Conservation (phyloP, 352 stramenopile species). For the Plasmopara viticola region DNA sequence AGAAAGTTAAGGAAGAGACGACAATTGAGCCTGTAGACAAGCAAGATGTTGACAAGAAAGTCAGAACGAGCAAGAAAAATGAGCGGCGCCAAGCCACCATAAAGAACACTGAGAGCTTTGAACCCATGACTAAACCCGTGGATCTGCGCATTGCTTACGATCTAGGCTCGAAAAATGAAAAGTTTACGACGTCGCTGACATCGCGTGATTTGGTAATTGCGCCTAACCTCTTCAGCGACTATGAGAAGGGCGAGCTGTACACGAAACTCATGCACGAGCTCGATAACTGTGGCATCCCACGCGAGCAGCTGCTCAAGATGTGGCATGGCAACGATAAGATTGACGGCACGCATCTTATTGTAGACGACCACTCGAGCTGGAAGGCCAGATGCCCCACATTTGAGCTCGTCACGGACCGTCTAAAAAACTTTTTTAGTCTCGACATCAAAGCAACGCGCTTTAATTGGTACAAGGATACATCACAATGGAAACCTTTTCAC, state of each 20-base stretch:
- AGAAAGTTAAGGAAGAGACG: slow-evolving; percentile 15
- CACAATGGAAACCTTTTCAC: slow-evolving; percentile 92
- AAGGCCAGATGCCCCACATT: slow-evolving; percentile 59
- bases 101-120: slow-evolving; percentile 79
- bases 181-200: slow-evolving; percentile 52
- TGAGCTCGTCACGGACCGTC: slow-evolving; percentile 65
- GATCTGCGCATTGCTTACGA: slow-evolving; percentile 71
- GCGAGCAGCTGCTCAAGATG: slow-evolving; percentile 67
- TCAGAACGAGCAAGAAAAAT: slow-evolving; percentile 28
- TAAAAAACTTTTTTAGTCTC: slow-evolving; percentile 87
- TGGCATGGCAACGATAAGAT: slow-evolving; percentile 86
- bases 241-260: slow-evolving; percentile 67
- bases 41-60: slow-evolving; percentile 6
- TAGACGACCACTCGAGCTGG: slow-evolving; percentile 72
- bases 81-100: slow-evolving; percentile 28
- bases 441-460: slow-evolving; percentile 89
- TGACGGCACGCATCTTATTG: slow-evolving; percentile 78
- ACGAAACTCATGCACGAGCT: slow-evolving; percentile 57
- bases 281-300: slow-evolving; percentile 55
- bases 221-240: slow-evolving; percentile 73
- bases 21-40: not conserved
- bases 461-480: slow-evolving; percentile 93
- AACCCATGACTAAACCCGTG: slow-evolving; percentile 59
- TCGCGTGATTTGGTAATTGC: slow-evolving; percentile 59
- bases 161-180: slow-evolving; percentile 41